Percentiles rank a stretch among this genome's conserved stretches.
These are phyloP conservation scores for Zymoseptoria passerinii DNA, from an alignment of 2,329 filamentous ascomycete species.

Conservation along the genomic window DNA sequence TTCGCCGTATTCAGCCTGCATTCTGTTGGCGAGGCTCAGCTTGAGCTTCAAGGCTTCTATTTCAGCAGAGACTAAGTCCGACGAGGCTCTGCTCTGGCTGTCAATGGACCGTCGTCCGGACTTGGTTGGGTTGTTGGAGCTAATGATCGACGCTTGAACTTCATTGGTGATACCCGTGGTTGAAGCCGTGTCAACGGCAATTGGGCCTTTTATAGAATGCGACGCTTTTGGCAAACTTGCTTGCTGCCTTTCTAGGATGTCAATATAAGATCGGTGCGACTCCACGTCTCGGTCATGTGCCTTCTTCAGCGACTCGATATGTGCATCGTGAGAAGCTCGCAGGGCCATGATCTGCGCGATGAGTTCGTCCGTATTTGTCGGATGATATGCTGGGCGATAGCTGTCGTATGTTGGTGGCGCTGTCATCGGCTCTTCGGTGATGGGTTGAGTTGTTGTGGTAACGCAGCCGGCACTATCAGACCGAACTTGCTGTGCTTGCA, in stretches of 20 bases:
- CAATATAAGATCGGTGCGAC: constrained; percentile 32
- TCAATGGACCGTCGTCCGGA: constrained; percentile 22
- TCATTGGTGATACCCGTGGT: not conserved
- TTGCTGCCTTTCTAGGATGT: constrained; percentile 30
- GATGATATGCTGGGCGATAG: not conserved
- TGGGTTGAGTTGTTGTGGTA: not conserved
- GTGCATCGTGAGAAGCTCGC: constrained; percentile 33
- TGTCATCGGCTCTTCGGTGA: not conserved
- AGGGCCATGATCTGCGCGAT: constrained; percentile 30
- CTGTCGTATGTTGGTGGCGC: not conserved
- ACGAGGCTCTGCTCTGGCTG: constrained; percentile 22
- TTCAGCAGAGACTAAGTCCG: constrained; percentile 24
- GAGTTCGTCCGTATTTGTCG: not conserved
- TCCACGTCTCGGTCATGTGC: constrained; percentile 34
- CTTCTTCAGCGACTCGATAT: constrained; percentile 30
- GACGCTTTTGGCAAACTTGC: not conserved
- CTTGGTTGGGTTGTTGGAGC: constrained; percentile 15
- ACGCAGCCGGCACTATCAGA: too few relatives aligned
- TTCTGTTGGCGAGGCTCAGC: constrained; percentile 28
- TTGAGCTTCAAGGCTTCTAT: constrained; percentile 34
- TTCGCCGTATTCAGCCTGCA: constrained; percentile 29
- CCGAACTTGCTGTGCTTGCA: not conserved
- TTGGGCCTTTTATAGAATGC: constrained; percentile 5
- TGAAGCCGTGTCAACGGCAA: constrained; percentile 13
- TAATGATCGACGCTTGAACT: constrained; percentile 4